phyloP scores from a whole-genome alignment of 257 asterid genomes.

The Cinchona pubescens region DNA sequence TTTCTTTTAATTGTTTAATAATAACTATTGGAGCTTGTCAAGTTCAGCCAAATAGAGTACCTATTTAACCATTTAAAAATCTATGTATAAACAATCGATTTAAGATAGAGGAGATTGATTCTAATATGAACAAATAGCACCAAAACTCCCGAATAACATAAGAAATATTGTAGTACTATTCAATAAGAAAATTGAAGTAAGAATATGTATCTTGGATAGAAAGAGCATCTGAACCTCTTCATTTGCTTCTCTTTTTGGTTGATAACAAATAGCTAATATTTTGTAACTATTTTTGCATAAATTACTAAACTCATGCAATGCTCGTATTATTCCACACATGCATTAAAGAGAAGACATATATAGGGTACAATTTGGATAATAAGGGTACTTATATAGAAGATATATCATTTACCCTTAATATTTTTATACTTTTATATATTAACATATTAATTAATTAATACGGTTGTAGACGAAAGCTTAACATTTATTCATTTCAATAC shows the following conservation, averaged over 20 bases:
- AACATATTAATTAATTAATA: not conserved
- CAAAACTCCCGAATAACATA: too few species aligned
- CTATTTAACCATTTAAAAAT: conserved; percentile 10
- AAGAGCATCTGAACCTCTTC: not conserved
- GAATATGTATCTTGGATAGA: not conserved
- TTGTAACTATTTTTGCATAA: not conserved
- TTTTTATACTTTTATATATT: too few species aligned
- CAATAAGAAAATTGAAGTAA: too few species aligned
- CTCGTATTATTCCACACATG: not conserved
- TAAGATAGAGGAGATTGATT: not conserved
- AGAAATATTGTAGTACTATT: too few species aligned
- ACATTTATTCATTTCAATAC: too few species aligned
- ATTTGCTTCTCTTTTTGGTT: not conserved
- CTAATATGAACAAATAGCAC: too few species aligned
- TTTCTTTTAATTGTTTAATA: not conserved
- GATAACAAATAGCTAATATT: not conserved
- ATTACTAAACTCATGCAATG: not conserved
- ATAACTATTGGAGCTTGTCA: not conserved
- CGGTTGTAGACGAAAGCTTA: too few species aligned
- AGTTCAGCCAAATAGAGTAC: not conserved
- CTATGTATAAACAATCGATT: not conserved
- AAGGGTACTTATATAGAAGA: not conserved
- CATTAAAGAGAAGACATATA: not conserved
- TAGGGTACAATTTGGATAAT: not conserved
- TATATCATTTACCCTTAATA: not conserved